Evolutionary conservation across 805 yeast genomes (phyloP), one percentile per base, ranked within the genome.

Genomic region (Teunomyces stri): DNA sequence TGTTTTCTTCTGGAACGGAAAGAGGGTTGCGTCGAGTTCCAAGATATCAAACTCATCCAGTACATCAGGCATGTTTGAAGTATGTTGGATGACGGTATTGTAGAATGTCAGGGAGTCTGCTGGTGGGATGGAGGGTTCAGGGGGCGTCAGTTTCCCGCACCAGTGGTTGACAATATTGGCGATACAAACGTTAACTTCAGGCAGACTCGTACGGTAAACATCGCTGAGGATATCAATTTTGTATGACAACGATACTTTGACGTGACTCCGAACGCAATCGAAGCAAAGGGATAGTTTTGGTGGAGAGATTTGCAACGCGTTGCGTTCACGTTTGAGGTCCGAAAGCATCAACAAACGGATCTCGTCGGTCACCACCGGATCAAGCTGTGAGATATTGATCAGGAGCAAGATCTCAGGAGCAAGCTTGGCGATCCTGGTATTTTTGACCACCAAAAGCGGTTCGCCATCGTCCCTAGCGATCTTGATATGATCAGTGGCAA

Each of bases 1-100:
- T 2, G 86, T 74, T 37, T 72, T 75, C 4, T 68, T 69, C 58
- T 84, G 89, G 50, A 82, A 84, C 2, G 65, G 64, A 21, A 79
- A 57, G 6, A 80, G 60, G 11, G 65, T 64, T 0, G 80, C 69
- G 7, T 69, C 74, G 5, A 80, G 57, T 33, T 73, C 78, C 0
- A 78, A 74, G 2, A 76, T 65, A 16, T 69, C 65, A 43, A 67
- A 60, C 1, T 54, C 47, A 2, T 50, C 51, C 3, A 51, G 50
- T 1, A 56, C 52, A 2, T 44, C 36, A 0, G 64, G 62, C 25
- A 64, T 46, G 0, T 39, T 49, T 6, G 58, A 54, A 0, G 86
- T 79, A 44, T 71, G 61, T 11, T 73, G 69, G 0, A 84, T 74
- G 34, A 82, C 70, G 2, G 74, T 51, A 21, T 74, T 75, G 58